phyloP scores from a whole-genome alignment of 2,329 filamentous ascomycete genomes.

The Coniochaeta pulveracea region DNA sequence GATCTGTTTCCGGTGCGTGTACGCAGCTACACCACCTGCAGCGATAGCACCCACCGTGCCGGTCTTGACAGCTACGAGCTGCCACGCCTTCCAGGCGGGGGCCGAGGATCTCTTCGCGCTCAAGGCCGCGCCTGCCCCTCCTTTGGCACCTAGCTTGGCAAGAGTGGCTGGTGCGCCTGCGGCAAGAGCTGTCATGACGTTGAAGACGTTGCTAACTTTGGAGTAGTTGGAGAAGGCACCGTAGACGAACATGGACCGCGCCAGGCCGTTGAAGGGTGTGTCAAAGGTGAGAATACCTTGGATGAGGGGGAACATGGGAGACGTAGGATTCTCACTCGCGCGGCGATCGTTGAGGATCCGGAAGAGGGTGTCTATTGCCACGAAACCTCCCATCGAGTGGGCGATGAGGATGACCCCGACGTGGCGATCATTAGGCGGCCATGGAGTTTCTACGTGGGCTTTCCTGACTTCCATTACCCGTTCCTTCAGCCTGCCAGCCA shows the following conservation, averaged over 20 bases:
- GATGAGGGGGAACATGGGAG: conserved; percentile 62
- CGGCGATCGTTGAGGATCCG: conserved; percentile 53
- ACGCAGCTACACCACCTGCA: conserved; percentile 71
- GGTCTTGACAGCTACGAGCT: conserved; percentile 63
- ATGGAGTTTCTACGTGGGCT: conserved; percentile 56
- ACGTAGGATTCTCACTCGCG: conserved; percentile 23
- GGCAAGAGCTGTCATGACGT: conserved; percentile 42
- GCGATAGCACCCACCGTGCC: conserved; percentile 73
- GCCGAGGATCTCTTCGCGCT: conserved; percentile 11
- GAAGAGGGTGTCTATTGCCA: conserved; percentile 72
- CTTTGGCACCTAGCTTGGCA: conserved; percentile 24
- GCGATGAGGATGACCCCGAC: conserved; percentile 72
- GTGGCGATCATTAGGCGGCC: conserved; percentile 68
- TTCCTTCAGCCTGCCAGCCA: conserved; percentile 54
- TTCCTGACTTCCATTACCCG: conserved; percentile 70
- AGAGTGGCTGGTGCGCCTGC: conserved; percentile 36
- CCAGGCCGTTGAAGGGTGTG: conserved; percentile 66
- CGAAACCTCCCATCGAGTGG: conserved; percentile 80
- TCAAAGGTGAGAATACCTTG: conserved; percentile 75
- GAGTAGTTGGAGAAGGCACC: conserved; percentile 49
- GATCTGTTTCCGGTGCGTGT: conserved; percentile 65
- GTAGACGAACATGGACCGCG: conserved; percentile 48
- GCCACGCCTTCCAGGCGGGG: conserved; percentile 41
- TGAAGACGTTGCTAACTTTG: conserved; percentile 44
- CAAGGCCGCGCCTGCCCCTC: conserved; percentile 15